Evolutionary conservation across 352 stramenopile genomes (phyloP).

Genomic region (Pythium brachiatum): DNA sequence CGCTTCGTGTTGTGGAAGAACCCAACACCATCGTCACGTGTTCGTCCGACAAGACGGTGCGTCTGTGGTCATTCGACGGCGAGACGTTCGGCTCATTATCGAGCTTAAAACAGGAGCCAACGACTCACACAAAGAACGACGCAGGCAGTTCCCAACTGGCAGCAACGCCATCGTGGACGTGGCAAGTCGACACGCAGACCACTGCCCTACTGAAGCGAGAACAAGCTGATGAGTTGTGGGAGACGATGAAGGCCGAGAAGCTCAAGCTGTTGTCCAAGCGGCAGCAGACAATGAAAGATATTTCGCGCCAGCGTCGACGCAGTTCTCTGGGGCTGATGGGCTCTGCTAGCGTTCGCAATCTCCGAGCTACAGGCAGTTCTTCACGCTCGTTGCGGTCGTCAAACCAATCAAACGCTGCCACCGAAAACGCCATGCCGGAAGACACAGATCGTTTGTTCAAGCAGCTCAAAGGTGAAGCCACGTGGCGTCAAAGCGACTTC

Average conservation of each 20-base stretch:
- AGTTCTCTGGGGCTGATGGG: not conserved
- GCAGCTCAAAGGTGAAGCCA: conserved; percentile 61
- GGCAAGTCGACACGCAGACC: conserved; percentile 44
- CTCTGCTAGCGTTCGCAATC: not conserved
- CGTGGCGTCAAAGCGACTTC: conserved; percentile 75
- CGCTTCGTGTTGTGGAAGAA: conserved; percentile 55
- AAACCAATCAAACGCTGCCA: not conserved
- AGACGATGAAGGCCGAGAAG: conserved; percentile 49
- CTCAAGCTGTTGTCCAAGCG: conserved; percentile 28
- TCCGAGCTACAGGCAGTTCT: not conserved
- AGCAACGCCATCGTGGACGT: conserved; percentile 31
- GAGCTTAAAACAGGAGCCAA: conserved; percentile 7
- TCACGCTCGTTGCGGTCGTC: not conserved
- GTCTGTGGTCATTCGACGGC: conserved; percentile 60
- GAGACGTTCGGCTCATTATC: conserved; percentile 37
- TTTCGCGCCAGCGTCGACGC: conserved; percentile 19
- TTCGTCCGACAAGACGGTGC: conserved; percentile 54
- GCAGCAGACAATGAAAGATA: conserved; percentile 23
- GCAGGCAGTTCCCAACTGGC: not conserved
- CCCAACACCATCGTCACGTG: conserved; percentile 59
- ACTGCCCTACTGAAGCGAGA: conserved; percentile 36
- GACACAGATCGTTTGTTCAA: conserved; percentile 54
- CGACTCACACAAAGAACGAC: conserved; percentile 3
- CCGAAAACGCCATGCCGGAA: not conserved
- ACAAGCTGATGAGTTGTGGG: conserved; percentile 60